Evolutionary conservation across 352 stramenopile species (phyloP).

Genomic region (Pythium pyrilobum): DNA sequence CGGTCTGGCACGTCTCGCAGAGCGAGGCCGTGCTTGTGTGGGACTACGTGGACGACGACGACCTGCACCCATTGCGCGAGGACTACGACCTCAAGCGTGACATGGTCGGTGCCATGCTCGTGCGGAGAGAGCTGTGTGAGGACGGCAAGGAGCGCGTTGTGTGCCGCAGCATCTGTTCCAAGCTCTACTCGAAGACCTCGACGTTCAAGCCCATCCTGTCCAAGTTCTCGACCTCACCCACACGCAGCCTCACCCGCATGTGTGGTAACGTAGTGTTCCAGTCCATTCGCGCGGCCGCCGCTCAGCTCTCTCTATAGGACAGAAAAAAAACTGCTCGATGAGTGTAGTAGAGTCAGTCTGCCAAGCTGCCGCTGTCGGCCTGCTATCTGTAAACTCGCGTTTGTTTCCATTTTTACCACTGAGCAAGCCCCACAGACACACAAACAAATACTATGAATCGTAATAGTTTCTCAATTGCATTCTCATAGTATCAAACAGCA

Average conservation of each 20-base stretch:
- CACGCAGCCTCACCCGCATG: slow-evolving; percentile 13
- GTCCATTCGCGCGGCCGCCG: slow-evolving; percentile 29
- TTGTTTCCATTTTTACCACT: no score
- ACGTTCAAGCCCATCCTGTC: slow-evolving; percentile 10
- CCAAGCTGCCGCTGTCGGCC: no score
- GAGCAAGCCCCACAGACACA: no score
- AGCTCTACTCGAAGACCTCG: slow-evolving; percentile 22
- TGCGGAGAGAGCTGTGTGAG: slow-evolving; percentile 22
- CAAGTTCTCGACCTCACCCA: slow-evolving; percentile 11
- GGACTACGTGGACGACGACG: slow-evolving; percentile 34
- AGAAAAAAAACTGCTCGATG: no score
- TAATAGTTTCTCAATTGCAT: no score
- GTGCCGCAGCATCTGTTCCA: slow-evolving; percentile 51
- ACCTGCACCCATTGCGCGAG: slow-evolving; percentile 20
- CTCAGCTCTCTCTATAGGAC: slow-evolving; percentile 2
- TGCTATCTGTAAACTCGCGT: no score
- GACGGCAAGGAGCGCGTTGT: slow-evolving; percentile 34
- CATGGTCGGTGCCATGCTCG: slow-evolving; percentile 13
- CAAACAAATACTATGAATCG: no score
- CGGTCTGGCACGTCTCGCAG: slow-evolving; percentile 24
- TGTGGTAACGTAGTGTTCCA: slow-evolving; percentile 43
- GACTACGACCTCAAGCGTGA: slow-evolving; percentile 24
- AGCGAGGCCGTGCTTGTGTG: slow-evolving; percentile 26
- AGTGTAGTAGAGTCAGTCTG: no score
- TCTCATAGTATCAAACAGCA: no score